Evolutionary conservation across 1,284 basidiomycete species (phyloP).

Genomic region (Cystobasidium pallidum): DNA sequence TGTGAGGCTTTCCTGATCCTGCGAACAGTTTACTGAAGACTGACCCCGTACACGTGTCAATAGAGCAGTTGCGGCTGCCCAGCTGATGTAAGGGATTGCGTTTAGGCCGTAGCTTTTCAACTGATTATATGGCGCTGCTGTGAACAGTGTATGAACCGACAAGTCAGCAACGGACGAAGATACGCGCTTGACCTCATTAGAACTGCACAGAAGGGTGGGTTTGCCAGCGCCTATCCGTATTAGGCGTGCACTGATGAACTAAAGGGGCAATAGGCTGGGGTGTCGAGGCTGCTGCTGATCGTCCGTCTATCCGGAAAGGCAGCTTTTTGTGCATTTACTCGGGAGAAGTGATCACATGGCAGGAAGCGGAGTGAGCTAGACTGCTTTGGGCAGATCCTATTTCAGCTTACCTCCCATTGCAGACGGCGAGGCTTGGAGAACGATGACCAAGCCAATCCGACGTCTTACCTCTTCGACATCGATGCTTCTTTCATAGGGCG

Average conservation of each 20-base stretch:
- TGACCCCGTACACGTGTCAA: background rate
- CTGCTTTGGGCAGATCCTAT: background rate
- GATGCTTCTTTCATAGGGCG: slow-evolving; percentile 7
- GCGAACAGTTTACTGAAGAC: background rate
- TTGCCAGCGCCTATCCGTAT: background rate
- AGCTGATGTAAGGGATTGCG: slow-evolving; percentile 31
- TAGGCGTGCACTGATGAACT: background rate
- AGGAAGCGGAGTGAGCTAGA: slow-evolving; percentile 21
- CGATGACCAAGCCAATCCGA: slow-evolving; percentile 14
- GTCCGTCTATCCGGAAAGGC: slow-evolving; percentile 25
- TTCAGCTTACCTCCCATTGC: background rate
- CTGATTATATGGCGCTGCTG: background rate
- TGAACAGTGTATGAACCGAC: slow-evolving; percentile 35
- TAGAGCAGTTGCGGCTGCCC: slow-evolving; percentile 36
- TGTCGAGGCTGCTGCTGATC: slow-evolving; percentile 13
- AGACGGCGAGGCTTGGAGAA: slow-evolving; percentile 25
- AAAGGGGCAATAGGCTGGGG: slow-evolving; percentile 20
- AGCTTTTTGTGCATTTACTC: slow-evolving; percentile 37
- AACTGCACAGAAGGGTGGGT: slow-evolving; percentile 35
- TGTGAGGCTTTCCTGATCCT: slow-evolving; percentile 9
- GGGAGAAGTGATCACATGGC: slow-evolving; percentile 32
- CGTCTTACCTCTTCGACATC: slow-evolving; percentile 39
- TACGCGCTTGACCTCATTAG: slow-evolving; percentile 30
- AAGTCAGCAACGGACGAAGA: slow-evolving; percentile 35
- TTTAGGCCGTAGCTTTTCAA: no score